Conservation (phyloP, 345 rosid species). For the Durio zibethinus region DNA sequence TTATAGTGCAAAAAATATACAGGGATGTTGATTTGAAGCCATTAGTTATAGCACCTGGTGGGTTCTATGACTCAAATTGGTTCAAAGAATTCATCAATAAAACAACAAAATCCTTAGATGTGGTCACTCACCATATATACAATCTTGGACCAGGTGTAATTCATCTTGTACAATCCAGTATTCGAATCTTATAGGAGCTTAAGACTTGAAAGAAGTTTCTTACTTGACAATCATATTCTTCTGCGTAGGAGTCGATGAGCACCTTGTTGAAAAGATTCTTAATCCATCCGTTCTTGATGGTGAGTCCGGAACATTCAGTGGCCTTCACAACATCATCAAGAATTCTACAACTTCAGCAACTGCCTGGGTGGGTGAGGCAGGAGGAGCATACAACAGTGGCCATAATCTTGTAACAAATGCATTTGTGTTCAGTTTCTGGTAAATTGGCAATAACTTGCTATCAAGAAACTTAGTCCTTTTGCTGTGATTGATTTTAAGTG, state of each 20-base stretch:
- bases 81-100: conserved; percentile 55
- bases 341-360: conserved; percentile 50
- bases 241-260: conserved; percentile 61
- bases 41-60: conserved; percentile 75
- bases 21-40: conserved; percentile 48
- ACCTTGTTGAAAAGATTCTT: conserved; percentile 64
- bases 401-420: conserved; percentile 72
- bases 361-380: conserved; percentile 96
- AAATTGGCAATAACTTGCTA: conserved; percentile 14
- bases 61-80: conserved; percentile 76
- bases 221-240: conserved; percentile 13
- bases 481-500: conserved; percentile 2
- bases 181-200: conserved; percentile 5
- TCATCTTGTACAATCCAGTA: conserved; percentile 2
- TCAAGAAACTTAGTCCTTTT: conserved; percentile 15
- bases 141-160: conserved; percentile 86
- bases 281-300: conserved; percentile 65
- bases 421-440: conserved; percentile 93
- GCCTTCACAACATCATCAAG: conserved; percentile 48
- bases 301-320: conserved; percentile 46
- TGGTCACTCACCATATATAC: conserved; percentile 81
- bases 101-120: conserved; percentile 49
- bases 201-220: background rate
- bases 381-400: conserved; percentile 98
- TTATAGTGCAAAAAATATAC: conserved; percentile 50